These are phyloP conservation scores for Umbilicus rupestris DNA, from an alignment of 164 flowering plant genomes.

Conservation along the genomic window DNA sequence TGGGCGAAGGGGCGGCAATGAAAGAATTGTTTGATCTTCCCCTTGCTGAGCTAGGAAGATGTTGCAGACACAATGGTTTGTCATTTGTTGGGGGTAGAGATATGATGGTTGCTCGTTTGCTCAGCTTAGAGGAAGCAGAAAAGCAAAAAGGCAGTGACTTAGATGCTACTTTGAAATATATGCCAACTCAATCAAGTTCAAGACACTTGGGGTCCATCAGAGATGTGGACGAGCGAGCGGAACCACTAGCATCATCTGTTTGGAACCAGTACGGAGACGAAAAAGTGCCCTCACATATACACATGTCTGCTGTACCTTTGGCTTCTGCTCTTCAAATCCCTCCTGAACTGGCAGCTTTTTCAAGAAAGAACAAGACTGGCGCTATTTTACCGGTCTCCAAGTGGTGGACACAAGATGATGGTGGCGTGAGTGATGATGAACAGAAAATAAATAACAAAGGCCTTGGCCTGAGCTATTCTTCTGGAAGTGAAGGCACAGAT, in stretches of 20 bases:
- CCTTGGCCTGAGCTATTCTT: constrained; percentile 80
- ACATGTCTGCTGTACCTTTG: constrained; percentile 27
- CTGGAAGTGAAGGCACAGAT: constrained; percentile 84
- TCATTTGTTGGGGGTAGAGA: constrained; percentile 96
- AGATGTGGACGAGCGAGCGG: constrained; percentile 30
- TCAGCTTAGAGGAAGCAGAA: constrained; percentile 94
- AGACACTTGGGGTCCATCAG: constrained; percentile 33
- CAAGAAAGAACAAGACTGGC: constrained; percentile 51
- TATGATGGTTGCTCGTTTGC: constrained; percentile 92
- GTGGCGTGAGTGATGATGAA: constrained; percentile 80
- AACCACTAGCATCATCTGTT: constrained; percentile 35
- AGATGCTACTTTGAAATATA: constrained; percentile 60
- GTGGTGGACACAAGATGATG: constrained; percentile 97
- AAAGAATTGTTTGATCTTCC: constrained; percentile 75
- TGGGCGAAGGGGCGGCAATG: constrained; percentile 91
- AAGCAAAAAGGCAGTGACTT: constrained; percentile 60
- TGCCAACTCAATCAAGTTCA: constrained; percentile 41
- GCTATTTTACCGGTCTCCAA: constrained; percentile 71
- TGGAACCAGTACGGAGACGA: constrained; percentile 50
- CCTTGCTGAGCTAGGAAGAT: constrained; percentile 82
- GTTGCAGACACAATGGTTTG: constrained; percentile 94
- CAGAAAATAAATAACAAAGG: constrained; percentile 40
- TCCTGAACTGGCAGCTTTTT: constrained; percentile 52
- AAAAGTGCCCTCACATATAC: constrained; percentile 24
- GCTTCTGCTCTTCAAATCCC: constrained; percentile 40